phyloP scores from a whole-genome alignment of 2,329 filamentous ascomycete species.

The Cladosporium velox region DNA sequence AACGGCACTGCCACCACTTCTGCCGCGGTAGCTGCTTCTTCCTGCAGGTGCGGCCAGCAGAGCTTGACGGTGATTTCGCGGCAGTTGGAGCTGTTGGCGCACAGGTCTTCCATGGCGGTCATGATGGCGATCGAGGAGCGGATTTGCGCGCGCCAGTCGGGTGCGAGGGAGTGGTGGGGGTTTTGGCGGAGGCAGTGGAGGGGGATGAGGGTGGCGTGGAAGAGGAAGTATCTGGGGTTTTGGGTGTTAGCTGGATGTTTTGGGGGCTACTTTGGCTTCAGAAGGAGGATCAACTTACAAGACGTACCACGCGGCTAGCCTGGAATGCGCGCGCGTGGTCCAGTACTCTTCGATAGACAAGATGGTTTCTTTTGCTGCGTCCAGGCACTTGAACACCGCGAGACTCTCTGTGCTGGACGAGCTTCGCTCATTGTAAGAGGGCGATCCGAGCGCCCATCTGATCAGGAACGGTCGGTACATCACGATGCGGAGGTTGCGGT shows the following conservation, averaged over 20 bases:
- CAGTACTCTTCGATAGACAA: conserved; percentile 15
- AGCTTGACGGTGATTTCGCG: conserved; percentile 16
- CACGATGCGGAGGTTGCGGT: conserved; percentile 13
- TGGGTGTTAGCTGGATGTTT: background rate
- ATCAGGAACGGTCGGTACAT: conserved; percentile 16
- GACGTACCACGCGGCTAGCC: conserved; percentile 15
- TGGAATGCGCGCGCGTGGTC: conserved; percentile 12
- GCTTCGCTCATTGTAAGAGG: conserved; percentile 1
- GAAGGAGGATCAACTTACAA: background rate
- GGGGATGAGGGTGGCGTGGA: conserved; percentile 18
- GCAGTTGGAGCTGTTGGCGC: conserved; percentile 17
- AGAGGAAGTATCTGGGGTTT: conserved; percentile 12
- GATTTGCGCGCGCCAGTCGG: conserved; percentile 18
- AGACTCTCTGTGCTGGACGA: conserved; percentile 13
- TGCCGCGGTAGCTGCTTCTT: background rate
- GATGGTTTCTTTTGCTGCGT: conserved; percentile 17
- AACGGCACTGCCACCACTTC: background rate
- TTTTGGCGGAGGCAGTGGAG: conserved; percentile 19
- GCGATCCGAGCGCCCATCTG: background rate
- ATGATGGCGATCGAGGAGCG: conserved; percentile 12
- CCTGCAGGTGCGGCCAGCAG: conserved; percentile 13
- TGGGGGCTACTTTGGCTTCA: background rate
- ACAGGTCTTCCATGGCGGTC: conserved; percentile 12
- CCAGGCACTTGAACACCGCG: conserved; percentile 17
- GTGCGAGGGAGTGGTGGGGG: conserved; percentile 7